Evolutionary conservation across 2,329 filamentous ascomycete genomes (phyloP).

Genomic region (Apiospora arundinis): DNA sequence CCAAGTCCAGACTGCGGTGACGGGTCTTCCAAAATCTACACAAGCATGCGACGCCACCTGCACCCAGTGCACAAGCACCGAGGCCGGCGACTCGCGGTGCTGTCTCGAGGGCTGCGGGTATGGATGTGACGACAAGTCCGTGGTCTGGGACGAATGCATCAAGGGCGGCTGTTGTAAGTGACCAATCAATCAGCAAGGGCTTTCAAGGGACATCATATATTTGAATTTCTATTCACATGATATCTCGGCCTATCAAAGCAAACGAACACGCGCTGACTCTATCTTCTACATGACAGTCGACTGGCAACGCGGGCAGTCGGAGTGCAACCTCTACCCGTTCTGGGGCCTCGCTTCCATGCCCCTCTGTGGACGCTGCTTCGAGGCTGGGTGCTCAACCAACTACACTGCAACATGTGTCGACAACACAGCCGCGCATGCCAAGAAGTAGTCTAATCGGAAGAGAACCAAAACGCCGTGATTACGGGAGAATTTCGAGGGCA

Average conservation of each 20-base stretch:
- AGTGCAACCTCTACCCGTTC: constrained; percentile 2
- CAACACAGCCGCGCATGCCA: neutral
- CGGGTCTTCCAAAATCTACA: neutral
- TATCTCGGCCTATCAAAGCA: too few relatives aligned
- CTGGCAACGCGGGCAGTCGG: neutral
- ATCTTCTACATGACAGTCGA: neutral
- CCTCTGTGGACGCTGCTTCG: neutral
- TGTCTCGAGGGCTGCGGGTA: neutral
- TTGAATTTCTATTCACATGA: too few relatives aligned
- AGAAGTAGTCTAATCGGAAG: neutral
- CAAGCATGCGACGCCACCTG: neutral
- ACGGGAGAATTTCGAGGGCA: neutral
- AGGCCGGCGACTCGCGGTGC: neutral
- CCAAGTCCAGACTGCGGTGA: neutral
- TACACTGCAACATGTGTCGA: neutral
- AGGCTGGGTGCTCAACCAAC: constrained; percentile 9
- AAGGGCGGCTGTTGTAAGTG: neutral
- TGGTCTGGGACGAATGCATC: constrained; percentile 3
- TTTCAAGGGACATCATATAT: neutral
- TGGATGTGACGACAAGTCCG: neutral
- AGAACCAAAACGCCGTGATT: too few relatives aligned
- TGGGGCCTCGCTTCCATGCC: constrained; percentile 12
- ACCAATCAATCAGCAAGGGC: neutral
- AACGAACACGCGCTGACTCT: neutral
- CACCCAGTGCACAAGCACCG: neutral